phyloP scores from a whole-genome alignment of 148 eudicot species.

The Limonium bicolor region DNA sequence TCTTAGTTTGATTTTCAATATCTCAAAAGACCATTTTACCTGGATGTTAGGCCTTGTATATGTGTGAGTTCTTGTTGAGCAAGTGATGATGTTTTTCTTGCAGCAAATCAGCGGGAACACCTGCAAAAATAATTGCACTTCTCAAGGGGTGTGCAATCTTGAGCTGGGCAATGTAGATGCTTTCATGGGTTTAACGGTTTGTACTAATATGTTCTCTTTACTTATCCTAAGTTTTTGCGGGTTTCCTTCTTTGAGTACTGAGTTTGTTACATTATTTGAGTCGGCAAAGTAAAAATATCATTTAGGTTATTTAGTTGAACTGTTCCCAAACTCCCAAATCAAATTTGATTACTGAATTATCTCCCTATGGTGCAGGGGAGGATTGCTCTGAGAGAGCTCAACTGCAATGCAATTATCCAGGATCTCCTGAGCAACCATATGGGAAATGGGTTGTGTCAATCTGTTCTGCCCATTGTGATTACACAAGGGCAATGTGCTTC shows the following conservation, averaged over 20 bases:
- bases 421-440: constrained; percentile 45
- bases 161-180: constrained; percentile 76
- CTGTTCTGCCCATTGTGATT: constrained; percentile 70
- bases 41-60: no score
- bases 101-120: constrained; percentile 57
- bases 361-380: constrained; percentile 37
- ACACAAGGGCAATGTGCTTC: constrained; percentile 90
- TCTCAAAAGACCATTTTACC: no score
- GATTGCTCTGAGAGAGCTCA: constrained; percentile 44
- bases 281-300: not conserved
- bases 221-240: not conserved
- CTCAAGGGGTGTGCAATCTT: constrained; percentile 75
- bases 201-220: constrained; percentile 11
- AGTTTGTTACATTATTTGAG: not conserved
- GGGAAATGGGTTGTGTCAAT: constrained; percentile 84
- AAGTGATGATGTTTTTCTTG: no score
- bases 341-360: no score
- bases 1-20: not conserved
- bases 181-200: constrained; percentile 79
- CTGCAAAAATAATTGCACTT: constrained; percentile 51
- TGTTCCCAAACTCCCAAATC: no score
- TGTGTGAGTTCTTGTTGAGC: no score
- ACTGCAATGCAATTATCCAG: constrained; percentile 58
- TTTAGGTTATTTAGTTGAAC: no score
- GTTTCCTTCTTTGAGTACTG: not conserved